Percentiles rank a stretch among this genome's conserved stretches.
Conservation (phyloP, 2,329 filamentous ascomycete species). For the Fusarium falciforme region DNA sequence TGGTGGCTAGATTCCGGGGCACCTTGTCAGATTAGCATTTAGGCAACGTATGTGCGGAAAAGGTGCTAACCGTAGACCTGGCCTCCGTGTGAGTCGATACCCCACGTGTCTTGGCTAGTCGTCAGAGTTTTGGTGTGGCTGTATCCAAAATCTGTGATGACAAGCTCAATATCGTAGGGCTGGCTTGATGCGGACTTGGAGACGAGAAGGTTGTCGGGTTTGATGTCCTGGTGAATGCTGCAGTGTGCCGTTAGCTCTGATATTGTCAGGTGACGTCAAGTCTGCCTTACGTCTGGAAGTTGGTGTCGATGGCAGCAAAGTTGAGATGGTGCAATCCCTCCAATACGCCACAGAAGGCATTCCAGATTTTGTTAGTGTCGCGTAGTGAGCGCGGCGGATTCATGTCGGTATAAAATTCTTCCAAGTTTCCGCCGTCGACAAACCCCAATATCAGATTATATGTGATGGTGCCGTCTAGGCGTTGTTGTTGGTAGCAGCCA, state of each 20-base stretch:
- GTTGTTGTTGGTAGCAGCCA: conserved; percentile 10
- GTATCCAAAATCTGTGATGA: conserved; percentile 20
- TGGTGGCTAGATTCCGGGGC: conserved; percentile 9
- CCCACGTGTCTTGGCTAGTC: neutral
- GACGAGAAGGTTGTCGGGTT: conserved; percentile 22
- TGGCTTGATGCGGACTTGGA: neutral
- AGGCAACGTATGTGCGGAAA: rapidly evolving
- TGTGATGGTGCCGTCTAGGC: neutral
- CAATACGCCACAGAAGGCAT: conserved; percentile 1
- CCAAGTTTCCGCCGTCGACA: conserved; percentile 5
- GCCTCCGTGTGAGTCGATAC: conserved; percentile 1
- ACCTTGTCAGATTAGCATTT: neutral
- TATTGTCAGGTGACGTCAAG: neutral
- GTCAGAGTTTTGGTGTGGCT: neutral
- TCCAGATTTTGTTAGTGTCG: conserved; percentile 3
- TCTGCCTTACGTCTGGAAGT: neutral
- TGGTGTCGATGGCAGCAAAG: neutral
- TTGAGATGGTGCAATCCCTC: conserved; percentile 13
- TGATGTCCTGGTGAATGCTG: conserved; percentile 29
- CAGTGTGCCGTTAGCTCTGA: neutral
- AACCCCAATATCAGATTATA: conserved; percentile 19
- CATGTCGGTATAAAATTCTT: neutral
- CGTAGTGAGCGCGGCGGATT: neutral
- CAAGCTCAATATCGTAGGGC: neutral
- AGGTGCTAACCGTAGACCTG: conserved; percentile 1